These are phyloP conservation scores for Betula pendula DNA, from an alignment of 306 rosid genomes.

Conservation along the genomic window DNA sequence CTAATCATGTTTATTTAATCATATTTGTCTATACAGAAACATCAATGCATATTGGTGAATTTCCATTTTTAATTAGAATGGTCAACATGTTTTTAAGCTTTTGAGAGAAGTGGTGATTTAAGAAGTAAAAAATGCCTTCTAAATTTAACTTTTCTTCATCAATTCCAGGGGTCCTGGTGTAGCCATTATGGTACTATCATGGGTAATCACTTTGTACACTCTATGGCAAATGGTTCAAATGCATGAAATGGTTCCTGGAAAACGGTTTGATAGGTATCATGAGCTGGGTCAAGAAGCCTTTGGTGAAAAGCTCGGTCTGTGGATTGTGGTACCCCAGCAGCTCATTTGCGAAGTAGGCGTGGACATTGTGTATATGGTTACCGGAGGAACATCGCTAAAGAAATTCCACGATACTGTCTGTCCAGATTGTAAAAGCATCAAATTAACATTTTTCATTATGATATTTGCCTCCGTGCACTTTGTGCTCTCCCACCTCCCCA, in stretches of 20 bases:
- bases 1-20: no score
- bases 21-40: no score
- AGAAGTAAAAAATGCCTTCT: not conserved
- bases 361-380: conserved; percentile 57
- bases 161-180: conserved; percentile 87
- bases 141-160: not conserved
- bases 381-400: conserved; percentile 55
- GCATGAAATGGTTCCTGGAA: conserved; percentile 67
- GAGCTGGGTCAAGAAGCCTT: conserved; percentile 61
- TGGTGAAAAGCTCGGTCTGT: conserved; percentile 61
- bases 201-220: conserved; percentile 60
- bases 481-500: conserved; percentile 60
- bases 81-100: no score
- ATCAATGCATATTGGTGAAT: no score
- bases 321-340: conserved; percentile 68
- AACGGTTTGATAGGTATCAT: conserved; percentile 58
- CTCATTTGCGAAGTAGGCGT: conserved; percentile 48
- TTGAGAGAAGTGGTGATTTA: no score
- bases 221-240: conserved; percentile 72
- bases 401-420: conserved; percentile 46
- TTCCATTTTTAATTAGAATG: no score
- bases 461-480: conserved; percentile 62
- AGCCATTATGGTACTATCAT: conserved; percentile 44
- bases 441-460: conserved; percentile 51
- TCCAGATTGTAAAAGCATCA: conserved; percentile 32